phyloP scores from a whole-genome alignment of 805 yeast species.

The Candida saitoana region DNA sequence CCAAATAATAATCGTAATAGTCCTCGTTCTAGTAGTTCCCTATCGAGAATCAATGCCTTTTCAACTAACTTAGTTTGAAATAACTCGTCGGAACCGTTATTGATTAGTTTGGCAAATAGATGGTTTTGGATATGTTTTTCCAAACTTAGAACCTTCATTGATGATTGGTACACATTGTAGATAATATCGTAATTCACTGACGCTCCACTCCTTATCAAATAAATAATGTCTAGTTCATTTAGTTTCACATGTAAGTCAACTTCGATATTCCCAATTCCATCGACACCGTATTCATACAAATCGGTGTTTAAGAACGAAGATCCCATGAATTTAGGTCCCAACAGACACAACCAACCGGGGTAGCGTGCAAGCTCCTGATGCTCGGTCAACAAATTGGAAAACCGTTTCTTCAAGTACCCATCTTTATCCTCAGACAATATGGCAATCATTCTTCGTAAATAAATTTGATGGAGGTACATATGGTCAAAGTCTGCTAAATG shows the following conservation, averaged over 20 bases:
- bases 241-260: background rate
- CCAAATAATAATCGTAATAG: background rate
- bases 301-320: conserved; percentile 2
- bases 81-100: conserved; percentile 5
- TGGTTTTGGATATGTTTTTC: conserved; percentile 1
- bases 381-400: background rate
- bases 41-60: background rate
- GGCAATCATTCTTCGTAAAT: background rate
- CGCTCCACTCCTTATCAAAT: background rate
- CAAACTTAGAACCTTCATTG: background rate
- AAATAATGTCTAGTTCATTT: conserved; percentile 6
- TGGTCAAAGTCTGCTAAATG: background rate
- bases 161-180: background rate
- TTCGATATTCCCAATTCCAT: background rate
- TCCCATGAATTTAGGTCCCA: conserved; percentile 2
- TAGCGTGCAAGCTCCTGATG: conserved; percentile 2
- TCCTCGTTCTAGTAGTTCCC: background rate
- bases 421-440: background rate
- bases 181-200: background rate
- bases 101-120: conserved; percentile 4
- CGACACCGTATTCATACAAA: background rate
- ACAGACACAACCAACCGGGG: conserved; percentile 7
- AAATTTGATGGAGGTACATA: conserved; percentile 3
- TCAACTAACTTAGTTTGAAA: conserved; percentile 7
- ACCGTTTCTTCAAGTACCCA: background rate